These are phyloP conservation scores for Wallacemonas rigidus DNA, from an alignment of 208 protist genomes.

Conservation along the genomic window DNA sequence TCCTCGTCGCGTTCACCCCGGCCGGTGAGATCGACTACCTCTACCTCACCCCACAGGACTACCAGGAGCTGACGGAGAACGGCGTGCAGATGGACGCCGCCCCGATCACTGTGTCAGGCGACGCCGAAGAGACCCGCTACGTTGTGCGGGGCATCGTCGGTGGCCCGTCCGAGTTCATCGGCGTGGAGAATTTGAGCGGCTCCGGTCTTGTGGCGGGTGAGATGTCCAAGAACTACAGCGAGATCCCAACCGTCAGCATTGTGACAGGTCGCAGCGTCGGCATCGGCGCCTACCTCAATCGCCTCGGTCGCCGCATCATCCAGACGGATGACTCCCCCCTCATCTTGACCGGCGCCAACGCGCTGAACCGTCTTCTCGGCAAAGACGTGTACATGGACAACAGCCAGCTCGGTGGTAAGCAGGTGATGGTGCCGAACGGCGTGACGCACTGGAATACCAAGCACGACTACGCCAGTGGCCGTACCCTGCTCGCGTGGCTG, in stretches of 20 bases:
- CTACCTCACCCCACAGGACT: constrained; percentile 93
- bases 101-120: constrained; percentile 44
- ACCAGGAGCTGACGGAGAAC: constrained; percentile 58
- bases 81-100: constrained; percentile 47
- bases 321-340: constrained; percentile 93
- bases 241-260: constrained; percentile 97
- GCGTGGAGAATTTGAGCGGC: constrained; percentile 98
- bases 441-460: constrained; percentile 91
- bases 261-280: constrained; percentile 97
- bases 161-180: constrained; percentile 89
- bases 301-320: constrained; percentile 96
- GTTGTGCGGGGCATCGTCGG: constrained; percentile 94
- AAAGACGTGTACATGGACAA: constrained; percentile 97
- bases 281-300: constrained; percentile 98
- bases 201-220: constrained; percentile 97
- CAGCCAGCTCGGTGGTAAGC: constrained; percentile 95
- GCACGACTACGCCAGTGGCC: constrained; percentile 85
- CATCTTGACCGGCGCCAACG: constrained; percentile 95
- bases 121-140: constrained; percentile 60
- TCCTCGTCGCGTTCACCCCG: constrained; percentile 90
- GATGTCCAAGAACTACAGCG: constrained; percentile 96
- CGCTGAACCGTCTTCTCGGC: constrained; percentile 94
- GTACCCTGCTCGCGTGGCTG: constrained; percentile 86
- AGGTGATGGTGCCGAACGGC: constrained; percentile 98
- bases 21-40: constrained; percentile 93